Evolutionary conservation across 305 asterid species (phyloP).

Genomic region (Plantago coronopus): DNA sequence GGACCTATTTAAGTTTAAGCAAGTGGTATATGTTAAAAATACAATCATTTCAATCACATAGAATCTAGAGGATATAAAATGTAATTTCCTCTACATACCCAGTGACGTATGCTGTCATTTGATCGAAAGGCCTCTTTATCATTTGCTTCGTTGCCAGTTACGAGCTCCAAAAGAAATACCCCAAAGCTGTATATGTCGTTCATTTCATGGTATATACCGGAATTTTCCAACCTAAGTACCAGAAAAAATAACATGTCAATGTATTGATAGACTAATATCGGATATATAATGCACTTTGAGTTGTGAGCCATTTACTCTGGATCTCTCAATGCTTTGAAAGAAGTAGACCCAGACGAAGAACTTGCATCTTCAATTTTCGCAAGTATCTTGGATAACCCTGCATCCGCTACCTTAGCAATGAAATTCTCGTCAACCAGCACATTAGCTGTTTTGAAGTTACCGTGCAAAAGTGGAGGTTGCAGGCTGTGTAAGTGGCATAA

Average conservation of each 20-base stretch:
- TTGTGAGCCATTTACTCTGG: slow-evolving; percentile 52
- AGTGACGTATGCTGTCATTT: slow-evolving; percentile 36
- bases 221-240: slow-evolving; percentile 37
- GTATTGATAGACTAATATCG: not conserved
- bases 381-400: slow-evolving; percentile 46
- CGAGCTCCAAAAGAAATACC: slow-evolving; percentile 58
- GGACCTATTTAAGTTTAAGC: slow-evolving; percentile 35
- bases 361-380: slow-evolving; percentile 38
- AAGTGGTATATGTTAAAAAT: not conserved
- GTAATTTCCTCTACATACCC: slow-evolving; percentile 39
- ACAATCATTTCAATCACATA: not conserved
- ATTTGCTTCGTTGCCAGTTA: slow-evolving; percentile 51
- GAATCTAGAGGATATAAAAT: not conserved
- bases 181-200: slow-evolving; percentile 74
- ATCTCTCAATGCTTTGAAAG: slow-evolving; percentile 45
- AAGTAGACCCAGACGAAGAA: slow-evolving; percentile 42
- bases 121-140: slow-evolving; percentile 39
- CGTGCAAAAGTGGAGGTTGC: slow-evolving; percentile 50
- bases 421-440: slow-evolving; percentile 77
- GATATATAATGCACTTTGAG: slow-evolving; percentile 7
- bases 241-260: slow-evolving; percentile 5
- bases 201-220: slow-evolving; percentile 25
- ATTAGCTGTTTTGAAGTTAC: slow-evolving; percentile 64
- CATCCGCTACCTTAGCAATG: slow-evolving; percentile 69
- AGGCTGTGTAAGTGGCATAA: slow-evolving; percentile 58